Evolutionary conservation across 208 protist species (phyloP), one percentile per base, ranked within the genome.

Genomic region (Leishmania guyanensis): DNA sequence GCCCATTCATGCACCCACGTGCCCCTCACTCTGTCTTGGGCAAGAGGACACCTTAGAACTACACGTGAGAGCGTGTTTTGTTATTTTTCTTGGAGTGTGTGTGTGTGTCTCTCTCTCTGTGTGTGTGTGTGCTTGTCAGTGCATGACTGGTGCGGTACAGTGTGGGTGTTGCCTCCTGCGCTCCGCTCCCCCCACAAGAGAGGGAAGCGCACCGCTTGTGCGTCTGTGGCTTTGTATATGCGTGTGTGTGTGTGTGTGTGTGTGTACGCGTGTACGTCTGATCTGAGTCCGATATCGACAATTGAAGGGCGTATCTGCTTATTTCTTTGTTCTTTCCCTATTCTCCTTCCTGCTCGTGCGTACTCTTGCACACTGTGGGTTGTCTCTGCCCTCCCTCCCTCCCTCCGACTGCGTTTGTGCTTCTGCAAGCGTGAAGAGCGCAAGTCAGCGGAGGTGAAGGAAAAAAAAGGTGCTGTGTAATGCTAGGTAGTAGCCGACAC

Each of bases 71-170:
- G 14, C 50, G 26, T 62, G 72, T 80, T 80, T 71, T 69, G 9
- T 3, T 79, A 16, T 0, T 80, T 60, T 73, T 51, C 56, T 65
- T 33, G 12, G 75, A 51, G 60, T 72, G 54, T 71, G 53, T 62
- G 56, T 81, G 50, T 56, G 51, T 75, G 54, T 70, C 73, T 74
- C 8, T 79, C 26, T 76, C 12, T 60, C 39, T 79, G 54, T 62
- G 64, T 70, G 73, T 72, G 75, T 80, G 76, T 68, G 53, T 74
- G 56, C 58, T 54, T 64, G 62, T 66, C 60, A 36, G 66, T 48
- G 14, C 66, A 71, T 16, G 66, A 50, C 9, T 50, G 39, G 16
- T 29, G 39, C 66, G 36, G 26, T 58, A 51, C 48, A 20, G 14
- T 75, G 66, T 48, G 66, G 14, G 66, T 50, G 66, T 36, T 29